phyloP scores from a whole-genome alignment of 2,329 filamentous ascomycete species.

The Clonostachys rhizophaga region DNA sequence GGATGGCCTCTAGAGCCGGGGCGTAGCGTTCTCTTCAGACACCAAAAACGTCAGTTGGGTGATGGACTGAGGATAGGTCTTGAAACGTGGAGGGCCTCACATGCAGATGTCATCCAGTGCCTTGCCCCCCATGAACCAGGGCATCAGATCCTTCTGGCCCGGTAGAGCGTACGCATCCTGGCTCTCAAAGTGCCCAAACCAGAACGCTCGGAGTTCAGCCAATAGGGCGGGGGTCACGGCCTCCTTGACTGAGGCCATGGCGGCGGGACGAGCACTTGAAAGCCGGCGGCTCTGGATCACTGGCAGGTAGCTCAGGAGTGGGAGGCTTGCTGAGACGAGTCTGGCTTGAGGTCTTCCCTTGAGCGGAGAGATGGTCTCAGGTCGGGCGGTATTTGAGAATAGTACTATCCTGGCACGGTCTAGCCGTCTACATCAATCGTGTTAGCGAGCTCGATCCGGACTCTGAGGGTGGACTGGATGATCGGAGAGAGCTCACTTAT shows the following conservation, averaged over 20 bases:
- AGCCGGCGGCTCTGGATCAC: neutral
- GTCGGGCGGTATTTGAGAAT: no score
- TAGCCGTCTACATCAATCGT: no score
- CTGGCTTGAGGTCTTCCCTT: no score
- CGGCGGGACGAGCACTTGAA: neutral
- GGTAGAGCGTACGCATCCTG: constrained; percentile 18
- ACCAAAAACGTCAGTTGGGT: neutral
- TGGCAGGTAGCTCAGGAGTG: no score
- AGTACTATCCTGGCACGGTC: no score
- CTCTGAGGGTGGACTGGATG: no score
- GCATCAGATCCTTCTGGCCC: constrained; percentile 12
- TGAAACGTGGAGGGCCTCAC: constrained; percentile 10
- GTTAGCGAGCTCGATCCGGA: no score
- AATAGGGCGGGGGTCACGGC: constrained; percentile 20
- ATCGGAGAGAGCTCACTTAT: no score
- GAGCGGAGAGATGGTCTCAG: no score
- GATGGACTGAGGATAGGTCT: neutral
- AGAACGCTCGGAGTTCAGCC: constrained; percentile 23
- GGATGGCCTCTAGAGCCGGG: constrained; percentile 25
- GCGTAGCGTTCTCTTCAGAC: constrained; percentile 15
- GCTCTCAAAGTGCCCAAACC: constrained; percentile 26
- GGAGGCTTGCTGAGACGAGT: no score
- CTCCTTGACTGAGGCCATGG: constrained; percentile 6
- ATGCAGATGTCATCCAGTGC: constrained; percentile 27
- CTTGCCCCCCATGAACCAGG: constrained; percentile 26